Conservation (phyloP, 371 early-diverging fungal species). For the Dinochytrium kinnereticum region DNA sequence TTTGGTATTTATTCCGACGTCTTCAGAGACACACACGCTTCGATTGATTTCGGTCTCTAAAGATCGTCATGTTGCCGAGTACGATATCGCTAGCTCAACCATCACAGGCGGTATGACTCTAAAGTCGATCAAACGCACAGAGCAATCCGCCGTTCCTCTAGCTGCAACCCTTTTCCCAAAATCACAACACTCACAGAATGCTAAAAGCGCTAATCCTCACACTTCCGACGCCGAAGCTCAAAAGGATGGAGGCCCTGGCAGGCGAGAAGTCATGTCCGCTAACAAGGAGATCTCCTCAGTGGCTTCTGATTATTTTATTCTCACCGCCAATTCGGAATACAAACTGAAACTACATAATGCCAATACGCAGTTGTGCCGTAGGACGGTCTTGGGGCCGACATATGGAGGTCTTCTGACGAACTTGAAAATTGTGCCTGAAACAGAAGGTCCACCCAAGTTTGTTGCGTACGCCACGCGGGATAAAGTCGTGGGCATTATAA, state of each 20-base stretch:
- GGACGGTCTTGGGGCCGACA: constrained; percentile 54
- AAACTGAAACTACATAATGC: constrained; percentile 50
- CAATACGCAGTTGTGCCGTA: constrained; percentile 51
- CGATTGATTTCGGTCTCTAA: constrained; percentile 45
- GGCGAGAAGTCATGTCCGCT: background rate
- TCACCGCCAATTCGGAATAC: constrained; percentile 46
- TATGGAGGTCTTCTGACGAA: constrained; percentile 46
- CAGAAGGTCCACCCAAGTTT: constrained; percentile 25
- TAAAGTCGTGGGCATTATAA: constrained; percentile 53
- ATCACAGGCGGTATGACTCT: constrained; percentile 44
- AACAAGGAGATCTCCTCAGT: background rate
- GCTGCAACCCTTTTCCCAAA: constrained; percentile 42
- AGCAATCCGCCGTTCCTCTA: constrained; percentile 48
- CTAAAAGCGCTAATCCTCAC: too few species aligned
- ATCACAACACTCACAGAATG: background rate
- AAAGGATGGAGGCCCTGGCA: background rate
- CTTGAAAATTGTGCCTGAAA: constrained; percentile 30
- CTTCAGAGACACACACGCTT: constrained; percentile 12
- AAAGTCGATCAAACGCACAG: constrained; percentile 44
- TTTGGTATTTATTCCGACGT: constrained; percentile 43
- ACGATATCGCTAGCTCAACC: constrained; percentile 43
- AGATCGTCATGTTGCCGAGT: constrained; percentile 53
- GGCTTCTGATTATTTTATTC: constrained; percentile 36
- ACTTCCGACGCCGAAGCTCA: too few species aligned
- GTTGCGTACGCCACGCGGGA: constrained; percentile 39